Conservation (phyloP, 2,329 filamentous ascomycete genomes). For the Beauveria medogensis region DNA sequence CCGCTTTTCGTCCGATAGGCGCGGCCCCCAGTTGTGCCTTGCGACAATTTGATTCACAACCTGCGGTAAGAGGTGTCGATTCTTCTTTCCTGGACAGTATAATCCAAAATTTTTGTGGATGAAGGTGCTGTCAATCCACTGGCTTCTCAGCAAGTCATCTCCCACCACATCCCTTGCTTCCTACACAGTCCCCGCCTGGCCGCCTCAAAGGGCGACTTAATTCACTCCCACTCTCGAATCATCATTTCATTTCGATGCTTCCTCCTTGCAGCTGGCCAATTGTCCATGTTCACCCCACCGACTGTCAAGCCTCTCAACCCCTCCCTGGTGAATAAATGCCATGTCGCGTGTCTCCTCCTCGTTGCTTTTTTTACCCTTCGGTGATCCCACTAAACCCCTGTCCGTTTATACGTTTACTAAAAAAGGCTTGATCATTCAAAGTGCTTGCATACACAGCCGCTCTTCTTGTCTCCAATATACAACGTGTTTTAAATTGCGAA, state of each 20-base stretch:
- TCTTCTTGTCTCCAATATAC: neutral
- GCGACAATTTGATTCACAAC: neutral
- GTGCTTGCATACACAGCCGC: neutral
- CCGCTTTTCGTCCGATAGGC: neutral
- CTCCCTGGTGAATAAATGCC: neutral
- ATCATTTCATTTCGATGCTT: neutral
- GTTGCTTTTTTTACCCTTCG: neutral
- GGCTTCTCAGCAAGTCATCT: no score
- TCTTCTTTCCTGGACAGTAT: neutral
- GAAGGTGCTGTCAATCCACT: neutral
- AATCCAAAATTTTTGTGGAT: neutral
- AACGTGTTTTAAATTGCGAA: no score
- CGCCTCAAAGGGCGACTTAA: neutral
- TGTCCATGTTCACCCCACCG: neutral
- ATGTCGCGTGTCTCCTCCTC: neutral
- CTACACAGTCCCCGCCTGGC: neutral
- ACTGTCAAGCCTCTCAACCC: neutral
- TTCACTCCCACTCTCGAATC: neutral
- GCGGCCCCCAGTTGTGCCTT: neutral
- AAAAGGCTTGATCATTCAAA: neutral
- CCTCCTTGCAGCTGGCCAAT: neutral
- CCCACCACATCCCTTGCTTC: neutral
- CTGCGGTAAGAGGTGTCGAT: neutral
- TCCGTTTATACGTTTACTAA: neutral
- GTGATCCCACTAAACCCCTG: neutral